A percentile compares a stretch with the other conserved stretches of the same genome.
These are phyloP conservation scores for Karstenula rhodostoma DNA, from an alignment of 2,329 filamentous ascomycete species.

Conservation along the genomic window DNA sequence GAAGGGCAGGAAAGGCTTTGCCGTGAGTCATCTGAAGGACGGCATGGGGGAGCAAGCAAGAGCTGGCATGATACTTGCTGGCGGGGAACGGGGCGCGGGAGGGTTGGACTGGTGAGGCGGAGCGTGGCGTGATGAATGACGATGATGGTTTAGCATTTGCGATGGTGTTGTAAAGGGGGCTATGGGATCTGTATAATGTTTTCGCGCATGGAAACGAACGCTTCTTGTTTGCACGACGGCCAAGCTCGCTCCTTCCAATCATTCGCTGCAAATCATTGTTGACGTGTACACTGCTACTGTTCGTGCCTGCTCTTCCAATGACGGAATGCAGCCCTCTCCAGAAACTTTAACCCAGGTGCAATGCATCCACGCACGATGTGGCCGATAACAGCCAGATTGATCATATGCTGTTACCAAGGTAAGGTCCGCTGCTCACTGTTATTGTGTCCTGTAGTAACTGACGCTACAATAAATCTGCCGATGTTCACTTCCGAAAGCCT, in stretches of 20 bases:
- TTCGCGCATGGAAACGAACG: not conserved
- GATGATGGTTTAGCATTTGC: slow-evolving; percentile 9
- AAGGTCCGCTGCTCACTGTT: no score
- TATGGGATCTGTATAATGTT: slow-evolving; percentile 1
- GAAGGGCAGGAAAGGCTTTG: slow-evolving; percentile 62
- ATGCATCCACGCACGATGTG: not conserved
- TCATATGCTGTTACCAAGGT: no score
- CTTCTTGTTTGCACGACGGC: not conserved
- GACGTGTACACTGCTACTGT: not conserved
- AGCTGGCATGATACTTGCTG: slow-evolving; percentile 55
- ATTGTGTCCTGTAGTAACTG: no score
- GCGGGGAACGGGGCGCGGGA: slow-evolving; percentile 53
- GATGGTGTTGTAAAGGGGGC: slow-evolving; percentile 7
- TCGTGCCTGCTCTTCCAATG: not conserved
- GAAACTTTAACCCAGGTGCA: not conserved
- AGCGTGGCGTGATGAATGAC: slow-evolving; percentile 5
- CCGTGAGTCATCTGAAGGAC: slow-evolving; percentile 55
- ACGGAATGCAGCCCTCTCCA: not conserved
- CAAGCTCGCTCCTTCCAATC: not conserved
- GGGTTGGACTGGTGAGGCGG: slow-evolving; percentile 56
- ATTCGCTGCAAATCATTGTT: not conserved
- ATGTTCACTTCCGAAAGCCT: not conserved
- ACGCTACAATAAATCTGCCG: no score
- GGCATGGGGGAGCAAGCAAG: slow-evolving; percentile 55
- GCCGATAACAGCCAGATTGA: no score